Conservation (phyloP, 768 basidiomycete species). For the Pisolithus tinctorius region DNA sequence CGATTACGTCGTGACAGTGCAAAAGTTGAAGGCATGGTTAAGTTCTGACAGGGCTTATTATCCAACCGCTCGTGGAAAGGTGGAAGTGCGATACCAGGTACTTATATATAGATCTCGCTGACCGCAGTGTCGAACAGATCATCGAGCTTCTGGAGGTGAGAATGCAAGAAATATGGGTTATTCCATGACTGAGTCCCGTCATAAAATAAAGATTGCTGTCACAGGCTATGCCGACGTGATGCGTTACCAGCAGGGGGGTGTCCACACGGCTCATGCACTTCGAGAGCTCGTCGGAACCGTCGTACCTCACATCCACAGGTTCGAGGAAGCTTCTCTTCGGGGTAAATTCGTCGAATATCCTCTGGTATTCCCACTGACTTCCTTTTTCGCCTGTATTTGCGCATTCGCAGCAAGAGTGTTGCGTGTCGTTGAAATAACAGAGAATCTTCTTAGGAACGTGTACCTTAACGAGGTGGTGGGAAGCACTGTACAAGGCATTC, state of each 20-base stretch:
- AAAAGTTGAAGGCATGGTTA: conserved; percentile 41
- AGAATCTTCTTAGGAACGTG: background rate
- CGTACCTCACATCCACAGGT: conserved; percentile 13
- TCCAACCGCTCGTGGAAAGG: conserved; percentile 40
- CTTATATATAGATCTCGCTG: conserved; percentile 3
- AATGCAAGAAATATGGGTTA: conserved; percentile 16
- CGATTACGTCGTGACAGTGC: conserved; percentile 16
- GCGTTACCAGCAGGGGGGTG: background rate
- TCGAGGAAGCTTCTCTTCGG: conserved; percentile 17
- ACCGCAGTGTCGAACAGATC: conserved; percentile 32
- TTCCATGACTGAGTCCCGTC: conserved; percentile 3
- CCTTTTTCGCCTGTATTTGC: background rate
- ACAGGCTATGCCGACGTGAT: conserved; percentile 10
- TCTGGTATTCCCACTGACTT: background rate
- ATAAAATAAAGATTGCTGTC: conserved; percentile 18
- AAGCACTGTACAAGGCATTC: background rate
- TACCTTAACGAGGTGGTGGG: background rate
- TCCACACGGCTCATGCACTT: conserved; percentile 8
- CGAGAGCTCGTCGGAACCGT: conserved; percentile 15
- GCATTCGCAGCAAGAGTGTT: conserved; percentile 14
- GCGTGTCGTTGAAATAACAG: conserved; percentile 9
- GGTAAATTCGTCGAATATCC: conserved; percentile 6
- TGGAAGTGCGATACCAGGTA: conserved; percentile 16
- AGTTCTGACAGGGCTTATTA: conserved; percentile 48
- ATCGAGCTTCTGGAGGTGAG: conserved; percentile 42